Evolutionary conservation across 805 yeast species (phyloP).

Genomic region (Kluyveromyces lactis): DNA sequence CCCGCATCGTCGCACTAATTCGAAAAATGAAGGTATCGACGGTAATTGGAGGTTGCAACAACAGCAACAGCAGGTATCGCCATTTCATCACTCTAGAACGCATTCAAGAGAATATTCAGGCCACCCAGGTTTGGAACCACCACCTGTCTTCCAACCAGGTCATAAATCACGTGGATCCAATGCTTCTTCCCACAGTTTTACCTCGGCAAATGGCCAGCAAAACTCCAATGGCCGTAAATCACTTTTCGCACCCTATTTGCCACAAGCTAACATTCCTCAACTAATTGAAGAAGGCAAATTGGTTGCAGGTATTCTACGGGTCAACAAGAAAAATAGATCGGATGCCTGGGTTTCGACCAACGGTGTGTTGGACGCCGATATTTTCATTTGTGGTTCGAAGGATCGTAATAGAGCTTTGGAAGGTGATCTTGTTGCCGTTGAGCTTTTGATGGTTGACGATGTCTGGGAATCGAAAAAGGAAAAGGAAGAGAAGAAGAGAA

Average conservation of each 20-base stretch:
- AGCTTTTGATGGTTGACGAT: constrained; percentile 88
- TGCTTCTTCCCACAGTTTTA: constrained; percentile 48
- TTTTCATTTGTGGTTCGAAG: constrained; percentile 95
- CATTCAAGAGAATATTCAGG: constrained; percentile 21
- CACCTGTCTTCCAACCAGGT: constrained; percentile 57
- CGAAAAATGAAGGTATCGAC: constrained; percentile 35
- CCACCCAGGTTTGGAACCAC: constrained; percentile 26
- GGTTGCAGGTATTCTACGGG: constrained; percentile 88
- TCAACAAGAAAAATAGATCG: constrained; percentile 90
- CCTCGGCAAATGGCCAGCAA: constrained; percentile 28
- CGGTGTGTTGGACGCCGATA: constrained; percentile 91
- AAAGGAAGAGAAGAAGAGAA: constrained; percentile 92
- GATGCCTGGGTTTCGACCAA: constrained; percentile 98
- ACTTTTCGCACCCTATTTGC: constrained; percentile 90
- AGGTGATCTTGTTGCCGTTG: constrained; percentile 95
- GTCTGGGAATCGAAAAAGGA: constrained; percentile 96
- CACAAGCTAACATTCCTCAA: constrained; percentile 87
- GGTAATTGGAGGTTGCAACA: constrained; percentile 62
- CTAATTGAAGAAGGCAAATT: constrained; percentile 82
- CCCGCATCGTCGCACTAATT: constrained; percentile 25
- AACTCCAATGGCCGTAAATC: constrained; percentile 56
- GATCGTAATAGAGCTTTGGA: constrained; percentile 96
- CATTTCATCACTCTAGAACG: constrained; percentile 25
- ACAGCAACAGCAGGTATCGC: constrained; percentile 29
- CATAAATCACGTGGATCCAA: constrained; percentile 71